Evolutionary conservation across 1,139 yeast genomes (phyloP), one percentile per base, ranked within the genome.

Genomic region (Hansenula sp.): DNA sequence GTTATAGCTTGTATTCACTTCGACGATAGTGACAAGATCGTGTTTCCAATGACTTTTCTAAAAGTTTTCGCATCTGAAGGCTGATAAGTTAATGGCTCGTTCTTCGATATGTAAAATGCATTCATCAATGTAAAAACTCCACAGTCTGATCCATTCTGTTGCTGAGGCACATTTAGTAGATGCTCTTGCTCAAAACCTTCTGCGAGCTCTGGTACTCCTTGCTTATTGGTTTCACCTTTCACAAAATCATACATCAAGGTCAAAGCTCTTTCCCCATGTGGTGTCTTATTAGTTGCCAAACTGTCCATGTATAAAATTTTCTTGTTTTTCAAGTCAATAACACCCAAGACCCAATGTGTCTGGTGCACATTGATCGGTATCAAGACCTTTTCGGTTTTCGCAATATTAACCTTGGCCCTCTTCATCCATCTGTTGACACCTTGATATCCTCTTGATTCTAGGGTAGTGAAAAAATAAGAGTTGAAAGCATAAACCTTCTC

Each of bases 311-410:
- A 92, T 28, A 74, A 69, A 39, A 92, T 79, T 27, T 76, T 68
- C 50, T 73, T 71, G 12, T 68, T 64, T 27, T 60, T 60, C 48
- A 88, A 77, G 60, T 92, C 82, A 28, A 92, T 73, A 22, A 83
- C 82, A 0, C 95, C 90, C 34, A 90, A 65, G 5, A 96, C 94
- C 99, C 99, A 92, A 61, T 92, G 99, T 1, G 92, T 76, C 42
- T 82, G 80, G 62, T 77, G 73, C 25, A 87, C 69, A 57, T 92
- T 92, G 22, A 92, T 81, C 0, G 99, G 99, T 7, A 86, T 81
- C 49, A 92, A 71, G 8, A 94, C 71, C 45, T 75, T 68, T 34
- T 82, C 82, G 48, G 83, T 65, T 30, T 75, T 70, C 8, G 79
- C 71, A 11, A 90, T 79, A 48, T 82, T 77, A 32, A 82, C 71